phyloP scores from a whole-genome alignment of 2,329 filamentous ascomycete genomes.

The Hirsutella thompsonii region DNA sequence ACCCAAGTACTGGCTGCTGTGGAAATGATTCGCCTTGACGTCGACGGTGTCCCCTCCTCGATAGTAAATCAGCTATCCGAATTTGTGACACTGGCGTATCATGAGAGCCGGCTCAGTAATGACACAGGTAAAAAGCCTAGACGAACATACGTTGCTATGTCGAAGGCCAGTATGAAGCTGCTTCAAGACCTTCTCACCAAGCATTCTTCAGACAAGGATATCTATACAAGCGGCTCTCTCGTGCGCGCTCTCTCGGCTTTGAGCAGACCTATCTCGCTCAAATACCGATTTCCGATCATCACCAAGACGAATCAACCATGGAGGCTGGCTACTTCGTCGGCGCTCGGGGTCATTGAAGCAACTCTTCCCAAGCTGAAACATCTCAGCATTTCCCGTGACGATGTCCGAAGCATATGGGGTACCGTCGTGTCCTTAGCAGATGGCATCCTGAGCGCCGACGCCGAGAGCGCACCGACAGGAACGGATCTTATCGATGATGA shows the following conservation, averaged over 20 bases:
- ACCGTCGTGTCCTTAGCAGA: conserved; percentile 51
- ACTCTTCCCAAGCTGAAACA: conserved; percentile 48
- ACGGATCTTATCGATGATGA: conserved; percentile 55
- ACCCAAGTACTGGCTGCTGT: conserved; percentile 54
- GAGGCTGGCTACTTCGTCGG: conserved; percentile 64
- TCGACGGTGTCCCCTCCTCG: conserved; percentile 50
- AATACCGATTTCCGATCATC: conserved; percentile 64
- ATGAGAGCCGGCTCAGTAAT: conserved; percentile 19
- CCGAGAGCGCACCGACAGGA: conserved; percentile 29
- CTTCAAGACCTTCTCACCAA: conserved; percentile 46
- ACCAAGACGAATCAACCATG: conserved; percentile 64
- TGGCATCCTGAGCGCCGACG: conserved; percentile 57
- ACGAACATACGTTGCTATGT: conserved; percentile 80
- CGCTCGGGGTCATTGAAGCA: conserved; percentile 53
- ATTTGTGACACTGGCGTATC: conserved; percentile 59
- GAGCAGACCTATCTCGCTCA: conserved; percentile 57
- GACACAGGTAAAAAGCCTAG: conserved; percentile 24
- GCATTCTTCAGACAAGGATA: conserved; percentile 48
- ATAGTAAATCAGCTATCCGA: conserved; percentile 58
- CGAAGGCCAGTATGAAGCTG: conserved; percentile 66
- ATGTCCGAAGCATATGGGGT: conserved; percentile 53
- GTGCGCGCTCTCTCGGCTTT: conserved; percentile 53
- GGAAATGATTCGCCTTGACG: conserved; percentile 53
- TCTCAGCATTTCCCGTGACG: conserved; percentile 29
- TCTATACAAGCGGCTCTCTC: conserved; percentile 59